Evolutionary conservation across 1,284 basidiomycete species (phyloP).

Genomic region (Omphalotus olearius): DNA sequence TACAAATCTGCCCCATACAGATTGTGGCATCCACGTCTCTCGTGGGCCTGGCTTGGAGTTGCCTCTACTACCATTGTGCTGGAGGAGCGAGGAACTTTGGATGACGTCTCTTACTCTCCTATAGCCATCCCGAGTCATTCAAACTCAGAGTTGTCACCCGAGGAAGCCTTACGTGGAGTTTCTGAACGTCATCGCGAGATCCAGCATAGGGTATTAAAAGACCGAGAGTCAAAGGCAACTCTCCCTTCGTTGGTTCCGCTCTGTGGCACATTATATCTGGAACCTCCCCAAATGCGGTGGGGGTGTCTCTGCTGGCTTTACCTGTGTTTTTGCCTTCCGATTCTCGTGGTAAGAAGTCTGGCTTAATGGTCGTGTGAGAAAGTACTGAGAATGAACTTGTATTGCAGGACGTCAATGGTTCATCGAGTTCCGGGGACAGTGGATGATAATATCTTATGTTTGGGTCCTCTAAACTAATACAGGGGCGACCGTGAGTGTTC

Average conservation of each 20-base stretch:
- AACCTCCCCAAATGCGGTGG: conserved; percentile 35
- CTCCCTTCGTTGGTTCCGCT: conserved; percentile 4
- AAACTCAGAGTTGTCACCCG: conserved; percentile 12
- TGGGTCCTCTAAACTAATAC: conserved; percentile 51
- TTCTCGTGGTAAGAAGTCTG: conserved; percentile 28
- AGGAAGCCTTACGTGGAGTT: conserved; percentile 23
- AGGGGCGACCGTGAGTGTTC: conserved; percentile 36
- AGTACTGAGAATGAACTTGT: neutral
- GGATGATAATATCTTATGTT: conserved; percentile 48
- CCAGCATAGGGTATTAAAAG: conserved; percentile 1
- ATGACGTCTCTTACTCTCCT: conserved; percentile 21
- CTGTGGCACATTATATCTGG: conserved; percentile 25
- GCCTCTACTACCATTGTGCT: conserved; percentile 34
- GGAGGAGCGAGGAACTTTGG: conserved; percentile 31
- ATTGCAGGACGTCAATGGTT: conserved; percentile 36
- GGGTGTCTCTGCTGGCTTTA: conserved; percentile 38
- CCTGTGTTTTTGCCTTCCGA: conserved; percentile 39
- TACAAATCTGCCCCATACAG: conserved; percentile 33
- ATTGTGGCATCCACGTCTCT: conserved; percentile 42
- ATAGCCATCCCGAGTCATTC: neutral
- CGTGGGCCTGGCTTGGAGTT: conserved; percentile 45
- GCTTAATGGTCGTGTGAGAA: neutral
- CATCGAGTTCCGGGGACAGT: conserved; percentile 35
- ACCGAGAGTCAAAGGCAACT: conserved; percentile 1
- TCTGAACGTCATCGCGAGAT: conserved; percentile 14